Evolutionary conservation across 2,329 filamentous ascomycete genomes (phyloP).

Genomic region (Aspergillus arachidicola): DNA sequence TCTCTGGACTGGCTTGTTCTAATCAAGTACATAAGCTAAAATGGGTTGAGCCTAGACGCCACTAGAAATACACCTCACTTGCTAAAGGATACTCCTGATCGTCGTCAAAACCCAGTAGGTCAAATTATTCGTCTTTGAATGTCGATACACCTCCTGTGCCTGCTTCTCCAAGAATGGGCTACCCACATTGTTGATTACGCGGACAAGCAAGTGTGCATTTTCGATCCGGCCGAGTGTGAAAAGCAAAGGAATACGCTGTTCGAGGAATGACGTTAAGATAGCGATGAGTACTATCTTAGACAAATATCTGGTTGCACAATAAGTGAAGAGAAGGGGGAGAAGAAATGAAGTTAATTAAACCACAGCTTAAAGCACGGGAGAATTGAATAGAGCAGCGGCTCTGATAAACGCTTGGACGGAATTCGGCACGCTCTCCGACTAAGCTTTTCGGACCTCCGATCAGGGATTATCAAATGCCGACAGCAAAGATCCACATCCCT

Average conservation of each 20-base stretch:
- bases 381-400: background rate
- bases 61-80: background rate
- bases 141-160: background rate
- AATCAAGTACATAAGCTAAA: background rate
- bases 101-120: background rate
- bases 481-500: constrained; percentile 8
- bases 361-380: background rate
- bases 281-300: background rate
- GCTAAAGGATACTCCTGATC: background rate
- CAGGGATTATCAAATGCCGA: background rate
- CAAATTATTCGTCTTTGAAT: background rate
- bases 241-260: background rate
- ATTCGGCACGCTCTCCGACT: constrained; percentile 5
- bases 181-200: background rate
- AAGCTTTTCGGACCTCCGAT: constrained; percentile 10
- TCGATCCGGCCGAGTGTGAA: background rate
- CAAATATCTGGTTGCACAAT: background rate
- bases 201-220: background rate
- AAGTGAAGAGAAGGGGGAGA: background rate
- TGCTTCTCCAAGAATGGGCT: background rate
- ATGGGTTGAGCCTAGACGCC: background rate
- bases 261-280: background rate
- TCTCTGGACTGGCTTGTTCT: background rate
- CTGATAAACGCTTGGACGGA: background rate
- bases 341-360: background rate